A percentile compares a stretch with the other conserved stretches of the same genome.
Conservation (phyloP, 78 protist genomes). For the Dictyostelium firmibasis region DNA sequence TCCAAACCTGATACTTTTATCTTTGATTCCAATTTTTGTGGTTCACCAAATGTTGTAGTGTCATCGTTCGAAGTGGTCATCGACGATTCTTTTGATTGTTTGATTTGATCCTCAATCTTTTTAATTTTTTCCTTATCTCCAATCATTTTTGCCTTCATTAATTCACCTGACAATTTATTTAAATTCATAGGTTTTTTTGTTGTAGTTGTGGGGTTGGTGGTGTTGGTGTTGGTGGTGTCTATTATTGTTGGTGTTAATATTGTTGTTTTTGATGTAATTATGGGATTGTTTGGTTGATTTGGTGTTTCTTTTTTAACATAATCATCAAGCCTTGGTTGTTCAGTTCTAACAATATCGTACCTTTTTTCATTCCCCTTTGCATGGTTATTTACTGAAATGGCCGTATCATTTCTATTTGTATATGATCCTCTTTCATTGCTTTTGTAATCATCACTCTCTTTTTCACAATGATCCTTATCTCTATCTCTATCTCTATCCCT, state of each 20-base stretch:
- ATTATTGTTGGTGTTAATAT: not conserved
- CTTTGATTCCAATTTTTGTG: too few species aligned
- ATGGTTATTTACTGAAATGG: not conserved
- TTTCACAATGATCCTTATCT: not conserved
- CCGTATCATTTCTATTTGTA: not conserved
- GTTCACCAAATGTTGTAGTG: not conserved
- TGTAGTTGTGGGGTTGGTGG: not conserved
- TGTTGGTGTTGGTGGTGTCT: not conserved
- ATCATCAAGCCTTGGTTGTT: conserved; percentile 34
- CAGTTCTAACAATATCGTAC: conserved; percentile 27
- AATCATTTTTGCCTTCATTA: conserved; percentile 56
- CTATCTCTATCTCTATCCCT: not conserved
- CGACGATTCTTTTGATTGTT: conserved; percentile 5
- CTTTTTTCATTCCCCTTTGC: not conserved
- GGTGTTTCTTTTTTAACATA: not conserved
- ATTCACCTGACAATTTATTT: conserved; percentile 54
- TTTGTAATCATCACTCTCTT: not conserved
- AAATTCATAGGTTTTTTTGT: not conserved
- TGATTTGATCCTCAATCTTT: conserved; percentile 30
- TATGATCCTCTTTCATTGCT: not conserved
- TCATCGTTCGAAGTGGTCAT: not conserved
- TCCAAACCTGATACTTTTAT: conserved; percentile 65
- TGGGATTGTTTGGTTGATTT: not conserved
- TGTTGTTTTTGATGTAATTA: not conserved
- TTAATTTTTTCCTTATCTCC: conserved; percentile 14